These are phyloP conservation scores for Mollisia scopiformis DNA, from an alignment of 2,329 filamentous ascomycete genomes.

Conservation along the genomic window DNA sequence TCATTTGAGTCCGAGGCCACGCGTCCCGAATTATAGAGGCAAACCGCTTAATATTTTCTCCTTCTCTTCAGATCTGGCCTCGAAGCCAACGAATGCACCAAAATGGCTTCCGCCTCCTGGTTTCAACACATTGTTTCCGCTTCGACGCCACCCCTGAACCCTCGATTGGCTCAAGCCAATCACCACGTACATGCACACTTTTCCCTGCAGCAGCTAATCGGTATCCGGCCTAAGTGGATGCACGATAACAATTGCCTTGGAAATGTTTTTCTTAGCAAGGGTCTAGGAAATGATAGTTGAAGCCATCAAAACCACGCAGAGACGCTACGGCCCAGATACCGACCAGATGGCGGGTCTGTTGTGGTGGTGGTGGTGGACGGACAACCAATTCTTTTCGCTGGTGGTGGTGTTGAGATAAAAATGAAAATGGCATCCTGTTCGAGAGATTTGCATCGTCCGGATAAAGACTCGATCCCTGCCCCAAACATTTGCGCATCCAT, in stretches of 20 bases:
- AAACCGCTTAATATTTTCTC: not conserved
- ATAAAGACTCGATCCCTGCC: not conserved
- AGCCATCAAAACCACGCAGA: not conserved
- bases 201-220: not conserved
- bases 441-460: not conserved
- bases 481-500: not conserved
- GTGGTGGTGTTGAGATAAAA: not conserved
- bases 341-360: not conserved
- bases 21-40: not conserved
- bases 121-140: not conserved
- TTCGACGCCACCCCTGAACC: not conserved
- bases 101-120: not conserved
- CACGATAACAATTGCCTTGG: constrained; percentile 2
- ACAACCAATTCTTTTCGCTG: not conserved
- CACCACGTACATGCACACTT: not conserved
- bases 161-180: not conserved
- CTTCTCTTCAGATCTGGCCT: not conserved
- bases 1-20: not conserved
- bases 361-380: not conserved
- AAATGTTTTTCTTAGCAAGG: not conserved
- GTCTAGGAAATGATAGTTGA: not conserved
- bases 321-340: too few relatives aligned
- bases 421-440: not conserved
- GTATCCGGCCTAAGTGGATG: not conserved
- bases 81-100: not conserved